Evolutionary conservation across 345 rosid genomes (phyloP), one percentile per base, ranked within the genome.

Genomic region (Combretum micranthum): DNA sequence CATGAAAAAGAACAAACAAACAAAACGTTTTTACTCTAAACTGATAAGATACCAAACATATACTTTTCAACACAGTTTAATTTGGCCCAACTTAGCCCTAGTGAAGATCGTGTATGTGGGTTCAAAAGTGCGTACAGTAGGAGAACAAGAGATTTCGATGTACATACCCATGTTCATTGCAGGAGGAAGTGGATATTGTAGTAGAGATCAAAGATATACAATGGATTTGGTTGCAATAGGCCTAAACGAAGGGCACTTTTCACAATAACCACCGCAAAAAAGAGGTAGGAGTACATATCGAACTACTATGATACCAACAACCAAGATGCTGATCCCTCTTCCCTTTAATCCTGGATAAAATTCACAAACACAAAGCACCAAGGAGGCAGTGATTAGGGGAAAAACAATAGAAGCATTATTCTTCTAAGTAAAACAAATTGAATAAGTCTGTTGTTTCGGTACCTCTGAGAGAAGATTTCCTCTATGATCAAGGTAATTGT

Each of bases 131-230:
- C 39, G 9, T 11, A 32, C 9, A 32, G 39, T n/a, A n/a, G 9
- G 9, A 7, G 39, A 32, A 32, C 39, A 32, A 32, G 9, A 32
- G 39, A 7, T 4, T 32, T 11, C 10, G 5, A 7, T 7, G 39
- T 32, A 32, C 39, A 5, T 68, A 80, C 88, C 82, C 18, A 83
- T 64, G 57, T 62, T 74, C 64, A 80, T 48, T 20, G 83, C 89
- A 5, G 80, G 89, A 16, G 85, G 85, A 60, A 83, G 65, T 19
- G 86, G 80, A 66, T 58, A 83, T 15, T 78, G 89, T 26, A 80
- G 74, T 48, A 83, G 54, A 80, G 83, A 62, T 74, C 63, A 52
- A 83, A 80, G 42, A 66, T 70, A 56, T 78, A 83, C 6, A 76
- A 63, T 0, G 77, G 69, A 65, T 83, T 73, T 14, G 65, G 57